Evolutionary conservation across 305 asterid genomes (phyloP).

Genomic region (Fraxinus albicans): DNA sequence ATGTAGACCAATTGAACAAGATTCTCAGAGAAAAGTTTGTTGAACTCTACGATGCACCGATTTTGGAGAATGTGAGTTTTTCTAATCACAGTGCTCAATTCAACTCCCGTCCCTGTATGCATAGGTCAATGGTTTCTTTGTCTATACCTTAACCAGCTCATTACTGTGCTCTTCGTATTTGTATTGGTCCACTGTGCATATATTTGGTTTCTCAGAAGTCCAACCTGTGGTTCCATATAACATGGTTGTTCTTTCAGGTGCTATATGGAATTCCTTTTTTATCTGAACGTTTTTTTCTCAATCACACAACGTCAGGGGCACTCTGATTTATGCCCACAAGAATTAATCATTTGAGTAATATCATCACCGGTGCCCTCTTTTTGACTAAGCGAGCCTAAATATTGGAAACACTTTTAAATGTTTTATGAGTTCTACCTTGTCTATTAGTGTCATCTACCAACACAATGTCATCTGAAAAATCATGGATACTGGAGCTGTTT

Average conservation of each 20-base stretch:
- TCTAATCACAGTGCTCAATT: slow-evolving; percentile 1
- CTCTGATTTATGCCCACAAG: neutral
- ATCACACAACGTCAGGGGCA: neutral
- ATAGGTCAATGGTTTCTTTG: neutral
- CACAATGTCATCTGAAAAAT: neutral
- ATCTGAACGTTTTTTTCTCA: neutral
- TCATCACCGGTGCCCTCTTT: neutral
- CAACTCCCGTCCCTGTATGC: neutral
- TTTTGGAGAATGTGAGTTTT: slow-evolving; percentile 73
- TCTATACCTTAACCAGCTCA: neutral
- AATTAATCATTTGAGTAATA: neutral
- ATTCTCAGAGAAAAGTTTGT: slow-evolving; percentile 91
- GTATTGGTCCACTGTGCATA: neutral
- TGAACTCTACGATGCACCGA: slow-evolving; percentile 81
- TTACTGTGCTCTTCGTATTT: neutral
- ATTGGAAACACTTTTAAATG: neutral
- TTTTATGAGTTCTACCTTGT: neutral
- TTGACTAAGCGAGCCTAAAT: neutral
- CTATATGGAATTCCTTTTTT: neutral
- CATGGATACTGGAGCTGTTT: neutral
- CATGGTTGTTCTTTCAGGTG: neutral
- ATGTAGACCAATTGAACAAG: slow-evolving; percentile 81
- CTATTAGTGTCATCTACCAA: neutral
- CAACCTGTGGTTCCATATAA: neutral
- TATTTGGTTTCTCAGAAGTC: neutral